phyloP scores from a whole-genome alignment of 1,284 basidiomycete species.

The Sphagnurus paluster region DNA sequence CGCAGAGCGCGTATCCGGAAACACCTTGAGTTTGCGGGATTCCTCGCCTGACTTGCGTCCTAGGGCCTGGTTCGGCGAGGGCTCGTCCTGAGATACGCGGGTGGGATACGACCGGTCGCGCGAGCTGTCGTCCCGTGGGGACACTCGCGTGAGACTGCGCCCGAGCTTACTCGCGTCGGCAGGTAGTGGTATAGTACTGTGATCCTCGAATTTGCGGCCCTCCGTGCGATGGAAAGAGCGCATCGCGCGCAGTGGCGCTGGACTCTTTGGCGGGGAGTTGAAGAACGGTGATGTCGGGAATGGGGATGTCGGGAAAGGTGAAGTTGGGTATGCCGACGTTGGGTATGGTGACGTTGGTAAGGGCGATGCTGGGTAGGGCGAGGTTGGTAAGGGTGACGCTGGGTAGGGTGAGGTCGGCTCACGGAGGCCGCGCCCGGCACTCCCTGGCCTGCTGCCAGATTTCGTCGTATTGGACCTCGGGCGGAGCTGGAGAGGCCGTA shows the following conservation, averaged over 20 bases:
- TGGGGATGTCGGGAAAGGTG: too few species aligned
- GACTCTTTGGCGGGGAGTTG: slow-evolving; percentile 21
- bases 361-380: too few species aligned
- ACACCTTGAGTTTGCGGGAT: slow-evolving; percentile 20
- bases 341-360: too few species aligned
- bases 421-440: slow-evolving; percentile 20
- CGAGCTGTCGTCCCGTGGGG: slow-evolving; percentile 9
- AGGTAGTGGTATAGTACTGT: slow-evolving; percentile 29
- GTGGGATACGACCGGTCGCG: slow-evolving; percentile 10
- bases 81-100: slow-evolving; percentile 14
- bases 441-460: slow-evolving; percentile 13
- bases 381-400: too few species aligned
- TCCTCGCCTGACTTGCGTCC: slow-evolving; percentile 23
- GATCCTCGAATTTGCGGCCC: slow-evolving; percentile 28
- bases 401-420: too few species aligned
- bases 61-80: slow-evolving; percentile 3
- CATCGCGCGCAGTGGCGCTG: slow-evolving; percentile 44
- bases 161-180: slow-evolving; percentile 30
- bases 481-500: slow-evolving; percentile 10
- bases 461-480: slow-evolving; percentile 6
- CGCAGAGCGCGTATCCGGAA: slow-evolving; percentile 22
- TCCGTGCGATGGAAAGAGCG: slow-evolving; percentile 59
- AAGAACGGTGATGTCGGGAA: slow-evolving; percentile 8
- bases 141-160: slow-evolving; percentile 24
- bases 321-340: too few species aligned